A percentile compares a stretch with the other conserved stretches of the same genome.
Evolutionary conservation across 129 eudicot species (phyloP).

Genomic region (Lactuca saligna): DNA sequence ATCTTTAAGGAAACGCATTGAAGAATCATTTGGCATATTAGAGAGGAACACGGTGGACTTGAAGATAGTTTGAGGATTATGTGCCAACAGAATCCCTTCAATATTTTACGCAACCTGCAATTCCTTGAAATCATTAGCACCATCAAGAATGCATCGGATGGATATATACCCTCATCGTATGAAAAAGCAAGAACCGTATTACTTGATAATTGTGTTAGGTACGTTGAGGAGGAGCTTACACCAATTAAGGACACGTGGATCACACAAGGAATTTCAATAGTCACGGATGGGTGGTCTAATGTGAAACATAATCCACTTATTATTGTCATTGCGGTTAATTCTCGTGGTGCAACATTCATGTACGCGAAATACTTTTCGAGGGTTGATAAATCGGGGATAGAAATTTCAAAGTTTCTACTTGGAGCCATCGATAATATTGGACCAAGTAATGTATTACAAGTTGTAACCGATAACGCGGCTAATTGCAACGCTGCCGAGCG

Average conservation of each 20-base stretch:
- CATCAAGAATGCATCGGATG: slow-evolving; percentile 9
- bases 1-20: too few species aligned
- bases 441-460: slow-evolving; percentile 12
- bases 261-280: too few species aligned
- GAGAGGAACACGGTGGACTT: too few species aligned
- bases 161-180: slow-evolving; percentile 11
- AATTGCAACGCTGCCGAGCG: slow-evolving; percentile 24
- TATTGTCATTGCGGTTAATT: slow-evolving; percentile 17
- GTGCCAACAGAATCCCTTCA: too few species aligned
- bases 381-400: too few species aligned
- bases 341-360: slow-evolving; percentile 10
- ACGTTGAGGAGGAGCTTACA: too few species aligned
- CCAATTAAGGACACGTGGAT: too few species aligned
- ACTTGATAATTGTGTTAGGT: slow-evolving; percentile 2
- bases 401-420: too few species aligned
- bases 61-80: too few species aligned
- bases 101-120: too few species aligned
- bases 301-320: background rate
- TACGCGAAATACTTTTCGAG: background rate
- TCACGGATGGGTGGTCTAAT: too few species aligned
- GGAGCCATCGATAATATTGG: background rate
- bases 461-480: slow-evolving; percentile 19
- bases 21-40: too few species aligned
- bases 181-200: slow-evolving; percentile 10
- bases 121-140: background rate